Percentiles rank a stretch among this genome's conserved stretches.
These are phyloP conservation scores for Fusarium sp. DNA, from an alignment of 2,329 filamentous ascomycete genomes.

Conservation along the genomic window DNA sequence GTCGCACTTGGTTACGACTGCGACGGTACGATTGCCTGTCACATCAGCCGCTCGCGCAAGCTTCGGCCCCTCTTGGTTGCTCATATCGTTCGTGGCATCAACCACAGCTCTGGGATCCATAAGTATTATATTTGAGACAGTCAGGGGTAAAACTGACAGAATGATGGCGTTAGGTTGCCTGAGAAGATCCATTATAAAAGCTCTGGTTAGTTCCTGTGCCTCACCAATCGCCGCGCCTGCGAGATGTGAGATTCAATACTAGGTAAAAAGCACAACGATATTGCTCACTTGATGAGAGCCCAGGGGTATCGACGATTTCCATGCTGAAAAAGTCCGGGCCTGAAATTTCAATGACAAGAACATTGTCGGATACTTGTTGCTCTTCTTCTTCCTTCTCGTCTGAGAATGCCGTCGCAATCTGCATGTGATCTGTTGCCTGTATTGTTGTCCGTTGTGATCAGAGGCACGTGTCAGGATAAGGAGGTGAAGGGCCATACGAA, in stretches of 20 bases:
- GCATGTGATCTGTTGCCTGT: neutral
- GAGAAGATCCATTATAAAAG: neutral
- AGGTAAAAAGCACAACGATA: accelerated
- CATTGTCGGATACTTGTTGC: neutral
- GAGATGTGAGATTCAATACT: accelerated
- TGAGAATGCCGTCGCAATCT: neutral
- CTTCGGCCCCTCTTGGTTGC: neutral
- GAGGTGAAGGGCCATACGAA: accelerated
- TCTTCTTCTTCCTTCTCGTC: neutral
- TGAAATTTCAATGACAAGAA: neutral
- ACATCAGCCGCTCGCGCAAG: neutral
- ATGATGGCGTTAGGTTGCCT: neutral
- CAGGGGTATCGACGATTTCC: neutral
- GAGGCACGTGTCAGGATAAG: accelerated
- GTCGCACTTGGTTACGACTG: neutral
- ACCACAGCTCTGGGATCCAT: accelerated
- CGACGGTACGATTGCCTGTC: neutral
- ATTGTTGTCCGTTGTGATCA: accelerated
- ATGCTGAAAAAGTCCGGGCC: neutral
- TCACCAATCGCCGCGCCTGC: accelerated
- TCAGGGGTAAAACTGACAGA: neutral
- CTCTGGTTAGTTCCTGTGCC: neutral
- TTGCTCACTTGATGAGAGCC: neutral
- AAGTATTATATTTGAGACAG: neutral
- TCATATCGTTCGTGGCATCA: neutral